Evolutionary conservation across 768 basidiomycete genomes (phyloP).

Genomic region (Dioszegia hungarica): DNA sequence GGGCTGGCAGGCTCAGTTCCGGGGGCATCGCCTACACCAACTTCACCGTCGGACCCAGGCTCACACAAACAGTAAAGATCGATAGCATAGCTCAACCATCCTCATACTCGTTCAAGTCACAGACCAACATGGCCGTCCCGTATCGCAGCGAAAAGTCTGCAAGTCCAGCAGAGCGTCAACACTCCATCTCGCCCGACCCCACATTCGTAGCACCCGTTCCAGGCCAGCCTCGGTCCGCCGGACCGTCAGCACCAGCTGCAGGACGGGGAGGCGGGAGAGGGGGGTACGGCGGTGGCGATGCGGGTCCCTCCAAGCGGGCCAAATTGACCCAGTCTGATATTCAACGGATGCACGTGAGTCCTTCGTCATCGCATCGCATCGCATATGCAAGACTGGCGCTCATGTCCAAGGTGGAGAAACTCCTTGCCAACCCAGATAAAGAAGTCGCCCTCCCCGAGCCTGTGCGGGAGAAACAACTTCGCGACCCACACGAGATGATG

Average conservation of each 20-base stretch:
- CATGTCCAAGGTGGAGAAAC: conserved; percentile 62
- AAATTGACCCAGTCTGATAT: conserved; percentile 6
- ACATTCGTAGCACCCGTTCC: too few species aligned
- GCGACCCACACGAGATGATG: conserved; percentile 64
- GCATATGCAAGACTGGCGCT: background rate
- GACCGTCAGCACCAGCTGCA: background rate
- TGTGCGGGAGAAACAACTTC: conserved; percentile 72
- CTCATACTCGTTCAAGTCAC: background rate
- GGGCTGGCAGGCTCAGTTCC: too few species aligned
- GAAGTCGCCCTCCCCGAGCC: conserved; percentile 72
- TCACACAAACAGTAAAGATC: too few species aligned
- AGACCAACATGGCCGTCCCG: conserved; percentile 8
- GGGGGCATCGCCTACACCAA: background rate
- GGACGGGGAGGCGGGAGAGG: background rate
- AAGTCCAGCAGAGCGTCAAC: conserved; percentile 13
- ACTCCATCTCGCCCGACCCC: conserved; percentile 15
- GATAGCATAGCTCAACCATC: too few species aligned
- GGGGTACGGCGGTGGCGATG: background rate
- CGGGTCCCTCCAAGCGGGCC: conserved; percentile 17
- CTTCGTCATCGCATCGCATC: background rate
- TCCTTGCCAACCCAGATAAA: conserved; percentile 84
- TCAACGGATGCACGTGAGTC: conserved; percentile 11
- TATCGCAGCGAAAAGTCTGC: conserved; percentile 8
- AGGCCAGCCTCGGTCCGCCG: too few species aligned
- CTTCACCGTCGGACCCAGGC: too few species aligned